Conservation (phyloP, 2,329 filamentous ascomycete genomes). For the Phaeosphaeriaceae sp. region DNA sequence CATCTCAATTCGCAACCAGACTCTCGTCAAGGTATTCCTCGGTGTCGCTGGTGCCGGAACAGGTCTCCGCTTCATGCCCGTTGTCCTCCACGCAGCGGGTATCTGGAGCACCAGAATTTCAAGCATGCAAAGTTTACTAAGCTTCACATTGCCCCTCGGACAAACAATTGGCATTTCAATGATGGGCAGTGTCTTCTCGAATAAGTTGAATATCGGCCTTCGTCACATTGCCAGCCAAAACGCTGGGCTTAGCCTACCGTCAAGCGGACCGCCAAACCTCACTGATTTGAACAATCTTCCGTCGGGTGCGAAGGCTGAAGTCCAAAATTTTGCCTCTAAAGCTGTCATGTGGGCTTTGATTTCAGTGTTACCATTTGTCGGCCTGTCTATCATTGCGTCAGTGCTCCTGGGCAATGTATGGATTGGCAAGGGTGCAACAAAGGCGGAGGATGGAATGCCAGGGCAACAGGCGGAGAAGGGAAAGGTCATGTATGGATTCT, state of each 20-base stretch:
- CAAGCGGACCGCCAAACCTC: constrained; percentile 32
- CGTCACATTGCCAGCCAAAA: constrained; percentile 24
- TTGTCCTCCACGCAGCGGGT: constrained; percentile 67
- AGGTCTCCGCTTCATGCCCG: constrained; percentile 70
- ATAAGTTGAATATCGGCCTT: constrained; percentile 51
- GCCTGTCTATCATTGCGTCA: constrained; percentile 54
- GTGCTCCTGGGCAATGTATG: constrained; percentile 59
- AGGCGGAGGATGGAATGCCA: constrained; percentile 32
- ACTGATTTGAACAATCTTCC: constrained; percentile 49
- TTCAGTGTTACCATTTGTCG: constrained; percentile 66
- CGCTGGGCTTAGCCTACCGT: constrained; percentile 28
- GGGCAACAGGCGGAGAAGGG: constrained; percentile 20
- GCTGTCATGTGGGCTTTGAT: constrained; percentile 72
- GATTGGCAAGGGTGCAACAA: constrained; percentile 48
- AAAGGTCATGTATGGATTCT: constrained; percentile 26
- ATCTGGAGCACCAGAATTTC: constrained; percentile 66
- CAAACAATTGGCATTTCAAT: constrained; percentile 70
- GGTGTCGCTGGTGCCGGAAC: constrained; percentile 67
- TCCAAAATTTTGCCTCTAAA: constrained; percentile 56
- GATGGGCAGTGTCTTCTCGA: constrained; percentile 74
- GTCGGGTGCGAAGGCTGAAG: constrained; percentile 39
- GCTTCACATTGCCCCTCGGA: constrained; percentile 66
- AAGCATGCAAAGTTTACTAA: constrained; percentile 64
- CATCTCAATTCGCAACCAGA: constrained; percentile 56
- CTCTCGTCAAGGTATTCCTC: constrained; percentile 70